These are phyloP conservation scores for Pseudofabraea citricarpa DNA, from an alignment of 2,329 filamentous ascomycete species.

Conservation along the genomic window DNA sequence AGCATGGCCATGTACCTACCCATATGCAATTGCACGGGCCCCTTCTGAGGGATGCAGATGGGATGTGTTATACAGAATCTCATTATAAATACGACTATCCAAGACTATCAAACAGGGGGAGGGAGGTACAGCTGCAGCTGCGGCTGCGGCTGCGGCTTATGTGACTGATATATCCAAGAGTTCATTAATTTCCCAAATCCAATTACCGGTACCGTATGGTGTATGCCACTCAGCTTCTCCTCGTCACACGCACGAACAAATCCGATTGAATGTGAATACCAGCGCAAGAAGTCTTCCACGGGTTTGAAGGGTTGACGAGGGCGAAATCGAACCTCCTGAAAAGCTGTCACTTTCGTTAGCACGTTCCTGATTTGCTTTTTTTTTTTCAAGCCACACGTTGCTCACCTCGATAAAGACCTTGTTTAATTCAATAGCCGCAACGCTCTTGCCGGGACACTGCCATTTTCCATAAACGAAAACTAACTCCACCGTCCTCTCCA, in stretches of 20 bases:
- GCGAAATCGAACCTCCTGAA: slow-evolving; percentile 7
- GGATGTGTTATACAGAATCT: too few relatives aligned
- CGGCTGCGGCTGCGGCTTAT: too few relatives aligned
- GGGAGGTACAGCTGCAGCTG: too few relatives aligned
- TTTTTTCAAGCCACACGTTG: not conserved
- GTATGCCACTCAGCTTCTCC: too few relatives aligned
- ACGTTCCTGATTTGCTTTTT: not conserved
- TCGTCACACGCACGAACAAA: slow-evolving; percentile 6
- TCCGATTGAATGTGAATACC: slow-evolving; percentile 6
- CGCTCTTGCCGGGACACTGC: slow-evolving; percentile 39
- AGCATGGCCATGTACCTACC: too few relatives aligned
- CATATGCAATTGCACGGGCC: too few relatives aligned
- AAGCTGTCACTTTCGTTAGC: slow-evolving; percentile 4
- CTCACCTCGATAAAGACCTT: slow-evolving; percentile 44
- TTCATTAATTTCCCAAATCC: too few relatives aligned
- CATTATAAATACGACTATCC: too few relatives aligned
- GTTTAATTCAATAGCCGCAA: slow-evolving; percentile 44
- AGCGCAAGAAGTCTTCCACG: slow-evolving; percentile 2
- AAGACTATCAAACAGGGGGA: too few relatives aligned
- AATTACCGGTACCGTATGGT: too few relatives aligned
- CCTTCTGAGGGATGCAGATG: too few relatives aligned
- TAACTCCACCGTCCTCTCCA: slow-evolving; percentile 34
- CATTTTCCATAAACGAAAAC: slow-evolving; percentile 35
- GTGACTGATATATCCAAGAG: too few relatives aligned
- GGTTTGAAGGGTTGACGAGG: slow-evolving; percentile 4